A percentile compares a stretch with the other conserved stretches of the same genome.
Conservation (phyloP, 2,329 filamentous ascomycete genomes). For the Ciborinia camelliae region DNA sequence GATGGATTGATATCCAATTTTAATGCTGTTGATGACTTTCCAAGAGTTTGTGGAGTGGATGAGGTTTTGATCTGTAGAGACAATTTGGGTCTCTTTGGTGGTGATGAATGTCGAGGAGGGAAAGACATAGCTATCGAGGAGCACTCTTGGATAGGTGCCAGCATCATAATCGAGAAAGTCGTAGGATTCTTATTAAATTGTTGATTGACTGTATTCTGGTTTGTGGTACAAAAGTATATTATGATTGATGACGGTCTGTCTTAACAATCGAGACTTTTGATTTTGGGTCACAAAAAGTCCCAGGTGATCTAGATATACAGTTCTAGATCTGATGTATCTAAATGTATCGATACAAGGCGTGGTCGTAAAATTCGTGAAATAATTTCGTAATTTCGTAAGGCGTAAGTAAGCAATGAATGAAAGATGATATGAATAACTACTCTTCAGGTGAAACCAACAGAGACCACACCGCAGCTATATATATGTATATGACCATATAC, state of each 20-base stretch:
- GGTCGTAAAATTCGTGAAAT: conserved; percentile 1
- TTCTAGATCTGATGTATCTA: neutral
- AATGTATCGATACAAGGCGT: neutral
- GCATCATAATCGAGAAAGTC: conserved; percentile 30
- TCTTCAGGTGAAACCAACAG: neutral
- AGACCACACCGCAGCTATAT: conserved; percentile 12
- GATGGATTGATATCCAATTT: conserved; percentile 49
- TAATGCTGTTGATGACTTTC: conserved; percentile 44
- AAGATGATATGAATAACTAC: neutral
- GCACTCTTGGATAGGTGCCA: conserved; percentile 30
- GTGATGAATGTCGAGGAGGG: conserved; percentile 29
- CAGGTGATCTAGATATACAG: conserved; percentile 10
- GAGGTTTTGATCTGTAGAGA: conserved; percentile 54
- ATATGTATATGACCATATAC: conserved; percentile 10
- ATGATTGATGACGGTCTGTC: neutral
- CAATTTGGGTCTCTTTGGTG: conserved; percentile 48
- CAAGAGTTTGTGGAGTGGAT: conserved; percentile 41
- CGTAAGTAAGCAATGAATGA: neutral
- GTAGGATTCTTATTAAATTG: conserved; percentile 6
- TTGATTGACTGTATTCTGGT: neutral
- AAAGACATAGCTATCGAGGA: conserved; percentile 33
- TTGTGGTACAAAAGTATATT: neutral
- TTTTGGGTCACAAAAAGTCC: conserved; percentile 19
- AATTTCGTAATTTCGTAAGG: conserved; percentile 14
- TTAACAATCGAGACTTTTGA: conserved; percentile 12